Evolutionary conservation across 257 asterid genomes (phyloP), one percentile per base, ranked within the genome.

Genomic region (Phtheirospermum japonicum): DNA sequence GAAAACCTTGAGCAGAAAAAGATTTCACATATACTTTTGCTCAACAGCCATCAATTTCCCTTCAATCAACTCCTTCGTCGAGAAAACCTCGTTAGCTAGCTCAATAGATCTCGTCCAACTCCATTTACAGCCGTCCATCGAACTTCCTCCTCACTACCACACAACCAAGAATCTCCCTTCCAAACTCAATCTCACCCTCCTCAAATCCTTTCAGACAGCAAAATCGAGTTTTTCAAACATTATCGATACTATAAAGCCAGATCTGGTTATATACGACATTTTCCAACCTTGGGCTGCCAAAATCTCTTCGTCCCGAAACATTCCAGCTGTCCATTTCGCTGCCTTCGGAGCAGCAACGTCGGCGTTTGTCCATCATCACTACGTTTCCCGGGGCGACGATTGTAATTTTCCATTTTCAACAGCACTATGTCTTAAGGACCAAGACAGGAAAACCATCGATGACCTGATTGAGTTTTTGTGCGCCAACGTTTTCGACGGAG

Each of bases 1-100:
- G 7, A 33, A 7, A 33, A 4, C 7, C 37, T 7, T 33, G 5
- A 33, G 7, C 5, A 37, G 55, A 2, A 65, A 63, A 45, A 71
- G 65, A 14, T 67, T 69, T 51, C 36, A 49, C 17, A 43, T 68
- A 12, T 58, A 76, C 67, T 51, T 76, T 16, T 68, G 67, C 56
- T 72, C 75, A 4, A 72, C 81, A 4, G 37, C 81, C n/a, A 49
- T 64, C 52, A 72, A 71, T 55, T 65, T 76, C 14, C 17, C 28
- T 32, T 59, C 70, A 19, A 61, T 75, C 64, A 68, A 33, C 4
- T 4, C 4, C 37, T 33, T 33, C 37, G 7, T 33, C 7, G 5
- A 3, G 5, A 33, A 33, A 33, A 33, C 4, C 37, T 33, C 37
- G 37, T 7, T 33, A 3, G 5, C 4, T 3, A 4, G 7, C 37